A percentile compares a stretch with the other conserved stretches of the same genome.
These are phyloP conservation scores for Dysphania ambrosioides DNA, from an alignment of 148 eudicot species.

Conservation along the genomic window DNA sequence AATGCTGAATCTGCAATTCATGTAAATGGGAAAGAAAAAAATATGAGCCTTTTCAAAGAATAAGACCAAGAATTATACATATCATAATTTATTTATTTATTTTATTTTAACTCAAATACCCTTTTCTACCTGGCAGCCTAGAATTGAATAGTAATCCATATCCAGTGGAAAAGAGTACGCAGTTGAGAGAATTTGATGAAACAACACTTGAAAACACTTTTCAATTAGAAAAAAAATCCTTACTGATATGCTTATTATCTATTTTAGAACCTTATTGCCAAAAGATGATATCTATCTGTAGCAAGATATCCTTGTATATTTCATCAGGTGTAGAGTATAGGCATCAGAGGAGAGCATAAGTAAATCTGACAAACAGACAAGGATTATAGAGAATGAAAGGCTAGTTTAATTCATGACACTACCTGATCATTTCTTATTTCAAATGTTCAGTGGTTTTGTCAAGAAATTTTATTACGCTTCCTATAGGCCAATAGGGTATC, in stretches of 20 bases:
- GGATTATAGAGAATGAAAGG: neutral
- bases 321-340: neutral
- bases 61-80: neutral
- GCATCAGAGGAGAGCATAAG: neutral
- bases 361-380: neutral
- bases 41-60: neutral
- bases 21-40: conserved; percentile 10
- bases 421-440: no score
- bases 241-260: neutral
- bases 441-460: no score
- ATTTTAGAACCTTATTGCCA: neutral
- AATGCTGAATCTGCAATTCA: conserved; percentile 80
- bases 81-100: neutral
- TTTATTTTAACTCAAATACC: neutral
- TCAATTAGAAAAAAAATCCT: neutral
- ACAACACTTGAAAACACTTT: neutral
- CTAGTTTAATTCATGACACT: neutral
- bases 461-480: no score
- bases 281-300: neutral
- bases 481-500: no score
- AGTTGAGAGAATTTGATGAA: neutral
- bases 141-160: neutral
- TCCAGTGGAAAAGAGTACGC: neutral
- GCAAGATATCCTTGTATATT: neutral
- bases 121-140: neutral